Percentiles rank a stretch among this genome's conserved stretches.
Evolutionary conservation across 768 basidiomycete species (phyloP).

Genomic region (Leccinum subgranulosum): DNA sequence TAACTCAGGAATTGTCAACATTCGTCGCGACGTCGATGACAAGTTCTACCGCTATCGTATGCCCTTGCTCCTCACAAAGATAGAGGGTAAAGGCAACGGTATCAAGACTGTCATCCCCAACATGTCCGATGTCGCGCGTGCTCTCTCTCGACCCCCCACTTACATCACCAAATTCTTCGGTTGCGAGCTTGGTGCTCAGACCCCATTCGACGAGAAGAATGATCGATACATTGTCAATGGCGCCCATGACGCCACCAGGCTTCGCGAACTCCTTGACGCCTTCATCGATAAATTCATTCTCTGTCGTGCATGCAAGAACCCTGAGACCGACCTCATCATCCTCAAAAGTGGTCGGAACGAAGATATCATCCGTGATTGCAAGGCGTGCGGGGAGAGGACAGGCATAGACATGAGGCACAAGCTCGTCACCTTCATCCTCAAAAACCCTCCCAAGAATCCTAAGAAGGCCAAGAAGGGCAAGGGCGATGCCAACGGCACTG

Average conservation of each 20-base stretch:
- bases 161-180: slow-evolving; percentile 99
- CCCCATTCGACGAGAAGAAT: slow-evolving; percentile 92
- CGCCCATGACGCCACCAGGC: slow-evolving; percentile 85
- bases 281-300: slow-evolving; percentile 99
- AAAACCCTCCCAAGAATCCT: slow-evolving; percentile 91
- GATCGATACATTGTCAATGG: slow-evolving; percentile 99
- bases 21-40: slow-evolving; percentile 95
- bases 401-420: slow-evolving; percentile 96
- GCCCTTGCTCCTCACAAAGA: slow-evolving; percentile 92
- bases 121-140: slow-evolving; percentile 96
- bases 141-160: slow-evolving; percentile 89
- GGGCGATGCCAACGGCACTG: slow-evolving; percentile 54
- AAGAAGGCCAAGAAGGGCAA: slow-evolving; percentile 60
- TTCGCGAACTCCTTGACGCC: slow-evolving; percentile 91
- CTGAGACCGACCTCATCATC: slow-evolving; percentile 94
- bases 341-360: slow-evolving; percentile 79
- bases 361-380: slow-evolving; percentile 93
- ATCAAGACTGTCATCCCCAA: slow-evolving; percentile 99
- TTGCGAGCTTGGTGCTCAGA: slow-evolving; percentile 97
- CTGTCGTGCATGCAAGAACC: slow-evolving; percentile 97
- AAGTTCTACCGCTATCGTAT: slow-evolving; percentile 98
- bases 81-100: slow-evolving; percentile 98
- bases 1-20: slow-evolving; percentile 77
- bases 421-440: slow-evolving; percentile 92
- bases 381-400: slow-evolving; percentile 94